Evolutionary conservation across 441 rosid species (phyloP), one percentile per base, ranked within the genome.

Genomic region (Pelargonium cotyledonis): DNA sequence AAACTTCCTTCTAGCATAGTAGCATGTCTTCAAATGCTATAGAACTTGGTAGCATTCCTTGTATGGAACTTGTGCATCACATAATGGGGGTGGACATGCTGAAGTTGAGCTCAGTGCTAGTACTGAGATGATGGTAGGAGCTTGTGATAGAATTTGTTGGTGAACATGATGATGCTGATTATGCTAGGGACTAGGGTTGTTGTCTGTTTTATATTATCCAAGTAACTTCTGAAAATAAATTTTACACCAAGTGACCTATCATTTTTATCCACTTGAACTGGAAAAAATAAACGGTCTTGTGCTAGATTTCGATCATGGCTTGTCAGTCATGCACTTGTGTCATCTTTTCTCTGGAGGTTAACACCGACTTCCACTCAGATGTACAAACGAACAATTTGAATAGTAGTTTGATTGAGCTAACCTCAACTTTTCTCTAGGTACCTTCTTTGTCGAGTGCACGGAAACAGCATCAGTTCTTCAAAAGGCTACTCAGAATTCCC

Each of bases 381-480:
- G 15, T 57, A 35, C 46, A 60, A 15, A 9, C 19, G 8, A 46
- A 18, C 15, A 46, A 65, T 65, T 71, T 58, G 31, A 65, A 49
- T 67, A 69, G 49, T 14, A 63, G 18, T 63, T 67, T 70, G 69
- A 81, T 61, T 65, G 23, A 26, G 7, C 57, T 55, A 65, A 57
- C 55, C 10, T 65, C 67, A 64, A 51, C 47, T 61, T 21, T 21
- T 77, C 72, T 79, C 73, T 71, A 95, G 99, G 99, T 81, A 95
- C 99, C n/a, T 92, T 95, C 78, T 86, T 90, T 64, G 83, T 95
- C 43, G 99, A 95, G 73, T 95, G 97, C 82, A 77, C 90, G 15
- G 99, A 95, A 85, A 90, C 99, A 18, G 95, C 98, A 47, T 87
- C 99, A 62, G 86, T 92, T 84, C 98, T 95, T 79, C 93, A 85